Evolutionary conservation across 1,284 basidiomycete genomes (phyloP), one percentile per base, ranked within the genome.

Genomic region (Tilletia setariae): DNA sequence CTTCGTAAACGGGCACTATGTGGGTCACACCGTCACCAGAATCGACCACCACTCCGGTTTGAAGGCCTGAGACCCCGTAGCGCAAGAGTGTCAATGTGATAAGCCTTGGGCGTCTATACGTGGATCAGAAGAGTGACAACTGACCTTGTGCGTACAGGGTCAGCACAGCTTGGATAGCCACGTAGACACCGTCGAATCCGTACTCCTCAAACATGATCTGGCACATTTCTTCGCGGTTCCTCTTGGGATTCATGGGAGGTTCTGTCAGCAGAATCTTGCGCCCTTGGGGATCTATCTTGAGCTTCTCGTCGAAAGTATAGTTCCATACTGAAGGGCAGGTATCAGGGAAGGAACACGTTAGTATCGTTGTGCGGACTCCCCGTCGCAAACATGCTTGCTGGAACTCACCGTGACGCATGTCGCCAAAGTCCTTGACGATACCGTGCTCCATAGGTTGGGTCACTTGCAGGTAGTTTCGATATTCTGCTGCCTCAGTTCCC

Each of bases 141-240:
- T 71, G 75, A 94, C 94, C 94, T 86, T 98, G 95, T 15, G 95
- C 95, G 83, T 98, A 98, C 16, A 98, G 87, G 8, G 96, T 98
- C 82, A 99, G 85, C 56, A 99, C 96, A 2, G 95, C 96, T 86
- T 99, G 96, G 76, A 99, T 98, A 25, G 95, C 95, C 1, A 99
- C 90, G 83, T 98, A 98, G 69, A 98, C 93, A 0, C 93, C 92
- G 25, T 90, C 90, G 80, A 98, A 97, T 4, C 93, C 93, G 83
- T 98, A 99, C 78, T 96, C 91, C 85, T 99, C 96, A 82, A 98
- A 98, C 95, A 99, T 98, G 82, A 98, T 93, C 84, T 98, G 90
- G 71, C 89, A 90, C 94, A 98, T 98, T 82, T 88, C 87, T 84
- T 94, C 90, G 77, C 96, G 85, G 84, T 98, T 98, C 74, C 85